Conservation (phyloP, 768 basidiomycete species). For the Tulasnella sp. region DNA sequence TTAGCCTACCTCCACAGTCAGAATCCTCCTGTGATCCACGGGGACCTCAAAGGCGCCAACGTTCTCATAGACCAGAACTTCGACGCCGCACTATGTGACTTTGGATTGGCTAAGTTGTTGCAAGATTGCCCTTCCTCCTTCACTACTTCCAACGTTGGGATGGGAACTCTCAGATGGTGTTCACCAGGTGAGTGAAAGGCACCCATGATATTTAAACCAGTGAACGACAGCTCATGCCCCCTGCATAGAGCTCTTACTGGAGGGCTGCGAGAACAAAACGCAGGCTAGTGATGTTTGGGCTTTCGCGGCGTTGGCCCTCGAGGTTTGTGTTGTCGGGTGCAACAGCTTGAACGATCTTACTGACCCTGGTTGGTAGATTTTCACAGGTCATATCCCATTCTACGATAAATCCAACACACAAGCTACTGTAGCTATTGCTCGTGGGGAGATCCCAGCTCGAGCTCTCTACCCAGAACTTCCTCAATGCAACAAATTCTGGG, state of each 20-base stretch:
- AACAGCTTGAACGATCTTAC: neutral
- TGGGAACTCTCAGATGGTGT: neutral
- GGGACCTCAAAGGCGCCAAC: slow-evolving; percentile 14
- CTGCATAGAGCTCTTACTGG: neutral
- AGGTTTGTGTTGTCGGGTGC: neutral
- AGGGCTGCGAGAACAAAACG: neutral
- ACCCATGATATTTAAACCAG: neutral
- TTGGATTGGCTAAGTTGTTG: slow-evolving; percentile 6
- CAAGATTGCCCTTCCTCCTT: neutral
- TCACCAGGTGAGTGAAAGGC: neutral
- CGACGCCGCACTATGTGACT: slow-evolving; percentile 11
- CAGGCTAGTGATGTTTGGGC: neutral
- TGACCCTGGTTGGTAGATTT: neutral
- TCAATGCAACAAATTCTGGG: neutral
- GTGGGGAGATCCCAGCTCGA: neutral
- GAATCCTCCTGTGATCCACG: slow-evolving; percentile 7
- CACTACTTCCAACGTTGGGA: neutral
- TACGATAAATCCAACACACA: neutral
- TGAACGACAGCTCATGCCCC: neutral
- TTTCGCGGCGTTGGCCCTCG: neutral
- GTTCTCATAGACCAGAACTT: neutral
- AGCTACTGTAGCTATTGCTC: neutral
- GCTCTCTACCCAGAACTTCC: neutral
- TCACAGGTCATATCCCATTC: neutral
- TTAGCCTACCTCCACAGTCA: slow-evolving; percentile 8